phyloP scores from a whole-genome alignment of 257 asterid species.

The Solanum tacnaense region DNA sequence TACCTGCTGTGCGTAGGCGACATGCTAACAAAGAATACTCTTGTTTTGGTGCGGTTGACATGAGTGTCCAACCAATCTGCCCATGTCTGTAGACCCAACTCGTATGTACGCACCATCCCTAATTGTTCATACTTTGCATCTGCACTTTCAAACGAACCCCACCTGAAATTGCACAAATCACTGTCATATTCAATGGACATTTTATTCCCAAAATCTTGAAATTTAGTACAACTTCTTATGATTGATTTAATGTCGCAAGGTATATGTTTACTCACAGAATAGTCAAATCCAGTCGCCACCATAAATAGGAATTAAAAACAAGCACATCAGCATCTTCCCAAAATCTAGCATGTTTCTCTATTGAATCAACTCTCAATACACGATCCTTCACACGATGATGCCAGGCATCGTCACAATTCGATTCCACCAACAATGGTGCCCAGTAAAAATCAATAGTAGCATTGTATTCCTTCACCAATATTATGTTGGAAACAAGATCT shows the following conservation, averaged over 20 bases:
- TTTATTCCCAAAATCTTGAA: not conserved
- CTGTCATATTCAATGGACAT: not conserved
- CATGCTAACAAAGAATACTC: slow-evolving; percentile 42
- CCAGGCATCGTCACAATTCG: slow-evolving; percentile 34
- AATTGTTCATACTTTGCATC: slow-evolving; percentile 22
- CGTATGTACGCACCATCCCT: slow-evolving; percentile 34
- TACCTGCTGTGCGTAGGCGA: slow-evolving; percentile 47
- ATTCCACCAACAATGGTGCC: slow-evolving; percentile 60
- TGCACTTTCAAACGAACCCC: slow-evolving; percentile 42
- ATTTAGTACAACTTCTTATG: not conserved
- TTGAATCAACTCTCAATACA: slow-evolving; percentile 17
- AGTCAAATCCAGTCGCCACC: slow-evolving; percentile 44
- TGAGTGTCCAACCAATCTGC: slow-evolving; percentile 46
- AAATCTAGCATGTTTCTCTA: slow-evolving; percentile 44
- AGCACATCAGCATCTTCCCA: slow-evolving; percentile 63
- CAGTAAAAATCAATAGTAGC: slow-evolving; percentile 55
- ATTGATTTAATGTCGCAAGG: not conserved
- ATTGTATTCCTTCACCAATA: slow-evolving; percentile 42
- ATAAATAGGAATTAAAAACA: slow-evolving; percentile 36
- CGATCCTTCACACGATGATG: slow-evolving; percentile 18
- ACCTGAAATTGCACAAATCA: slow-evolving; percentile 19
- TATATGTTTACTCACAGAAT: slow-evolving; percentile 31
- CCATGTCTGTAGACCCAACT: slow-evolving; percentile 57
- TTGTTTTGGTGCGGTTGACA: slow-evolving; percentile 39
- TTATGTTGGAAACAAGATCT: not conserved